Conservation (phyloP, 2,329 filamentous ascomycete genomes). For the Paecilomyces variotii region DNA sequence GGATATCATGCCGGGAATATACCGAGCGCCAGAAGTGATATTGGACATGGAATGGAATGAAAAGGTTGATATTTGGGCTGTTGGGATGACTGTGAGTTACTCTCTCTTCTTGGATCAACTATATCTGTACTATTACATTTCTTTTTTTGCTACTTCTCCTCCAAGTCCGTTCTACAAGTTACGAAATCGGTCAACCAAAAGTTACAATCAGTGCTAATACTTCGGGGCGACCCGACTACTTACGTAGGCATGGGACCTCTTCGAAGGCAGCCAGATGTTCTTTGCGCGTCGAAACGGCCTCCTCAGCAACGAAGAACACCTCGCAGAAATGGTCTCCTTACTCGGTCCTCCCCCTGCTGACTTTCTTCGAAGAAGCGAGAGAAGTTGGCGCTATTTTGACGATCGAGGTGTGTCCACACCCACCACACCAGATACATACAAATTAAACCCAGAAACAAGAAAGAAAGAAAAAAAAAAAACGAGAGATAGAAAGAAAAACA, state of each 20-base stretch:
- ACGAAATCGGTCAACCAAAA: too few species aligned
- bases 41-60: conserved; percentile 34
- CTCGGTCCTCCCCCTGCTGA: conserved; percentile 32
- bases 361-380: conserved; percentile 13
- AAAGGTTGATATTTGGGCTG: conserved; percentile 41
- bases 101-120: background rate
- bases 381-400: conserved; percentile 26
- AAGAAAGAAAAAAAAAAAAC: background rate
- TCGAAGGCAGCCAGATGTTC: conserved; percentile 31
- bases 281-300: conserved; percentile 27
- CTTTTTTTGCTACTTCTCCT: too few species aligned
- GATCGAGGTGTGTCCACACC: conserved; percentile 16
- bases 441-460: background rate
- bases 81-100: conserved; percentile 36
- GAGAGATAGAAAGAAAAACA: background rate
- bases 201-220: conserved; percentile 1
- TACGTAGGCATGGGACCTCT: conserved; percentile 32
- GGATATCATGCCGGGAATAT: conserved; percentile 12
- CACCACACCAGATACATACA: background rate
- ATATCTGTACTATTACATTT: too few species aligned
- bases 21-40: conserved; percentile 31
- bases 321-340: conserved; percentile 37
- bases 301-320: conserved; percentile 29
- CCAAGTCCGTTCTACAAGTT: background rate
- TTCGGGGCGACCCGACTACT: background rate